Conservation (phyloP, 2,329 filamentous ascomycete species). For the Dactylonectria estremocensis region DNA sequence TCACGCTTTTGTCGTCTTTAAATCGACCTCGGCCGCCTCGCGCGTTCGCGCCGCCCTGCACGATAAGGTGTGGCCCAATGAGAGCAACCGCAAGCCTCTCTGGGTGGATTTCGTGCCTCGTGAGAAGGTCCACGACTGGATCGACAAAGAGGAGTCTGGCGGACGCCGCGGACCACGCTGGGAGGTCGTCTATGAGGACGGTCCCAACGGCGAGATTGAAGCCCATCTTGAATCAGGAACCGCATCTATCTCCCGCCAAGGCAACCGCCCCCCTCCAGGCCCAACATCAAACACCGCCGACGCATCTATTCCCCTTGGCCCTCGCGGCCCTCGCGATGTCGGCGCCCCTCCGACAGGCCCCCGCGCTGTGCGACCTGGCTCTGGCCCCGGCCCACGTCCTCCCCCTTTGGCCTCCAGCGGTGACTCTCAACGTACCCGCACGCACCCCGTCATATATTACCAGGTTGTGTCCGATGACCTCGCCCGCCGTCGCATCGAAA, state of each 20-base stretch:
- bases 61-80: constrained; percentile 86
- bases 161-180: constrained; percentile 68
- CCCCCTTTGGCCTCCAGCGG: constrained; percentile 39
- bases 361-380: constrained; percentile 55
- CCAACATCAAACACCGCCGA: constrained; percentile 47
- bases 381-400: constrained; percentile 47
- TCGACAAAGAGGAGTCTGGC: constrained; percentile 74
- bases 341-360: constrained; percentile 54
- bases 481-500: constrained; percentile 75
- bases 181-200: constrained; percentile 80
- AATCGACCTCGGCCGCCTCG: constrained; percentile 78
- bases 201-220: constrained; percentile 67
- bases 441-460: constrained; percentile 61
- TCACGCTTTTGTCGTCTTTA: constrained; percentile 87
- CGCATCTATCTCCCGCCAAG: constrained; percentile 35
- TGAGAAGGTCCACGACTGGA: constrained; percentile 81
- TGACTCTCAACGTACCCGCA: constrained; percentile 55
- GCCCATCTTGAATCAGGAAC: constrained; percentile 65
- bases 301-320: constrained; percentile 57
- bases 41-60: constrained; percentile 85
- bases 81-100: constrained; percentile 85
- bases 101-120: constrained; percentile 93
- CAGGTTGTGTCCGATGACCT: constrained; percentile 76
- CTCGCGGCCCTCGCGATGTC: constrained; percentile 49
- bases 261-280: constrained; percentile 35